Conservation (phyloP, 2,329 filamentous ascomycete genomes). For the Teratosphaeria nubilosa region DNA sequence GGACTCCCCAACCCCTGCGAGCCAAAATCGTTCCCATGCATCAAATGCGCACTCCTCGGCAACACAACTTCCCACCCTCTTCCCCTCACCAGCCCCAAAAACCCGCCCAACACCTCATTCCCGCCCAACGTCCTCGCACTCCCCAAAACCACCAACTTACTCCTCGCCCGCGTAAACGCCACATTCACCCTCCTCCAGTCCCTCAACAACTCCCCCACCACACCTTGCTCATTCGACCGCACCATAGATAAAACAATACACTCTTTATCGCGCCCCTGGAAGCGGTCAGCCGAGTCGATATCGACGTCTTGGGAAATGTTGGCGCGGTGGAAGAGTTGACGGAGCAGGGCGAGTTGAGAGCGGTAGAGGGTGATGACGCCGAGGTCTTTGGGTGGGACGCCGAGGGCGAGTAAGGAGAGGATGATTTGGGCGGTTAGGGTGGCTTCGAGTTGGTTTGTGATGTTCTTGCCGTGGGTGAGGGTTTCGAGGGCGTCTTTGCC, state of each 20-base stretch:
- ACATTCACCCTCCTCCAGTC: constrained; percentile 95
- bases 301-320: constrained; percentile 54
- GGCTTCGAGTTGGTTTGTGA: constrained; percentile 79
- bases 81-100: constrained; percentile 67
- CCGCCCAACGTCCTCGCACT: constrained; percentile 64
- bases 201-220: constrained; percentile 81
- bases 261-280: constrained; percentile 93
- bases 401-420: constrained; percentile 62
- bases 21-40: constrained; percentile 16
- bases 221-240: constrained; percentile 68
- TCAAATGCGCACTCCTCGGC: constrained; percentile 12
- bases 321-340: constrained; percentile 48
- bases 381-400: constrained; percentile 65
- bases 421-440: constrained; percentile 70
- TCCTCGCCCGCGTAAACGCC: constrained; percentile 84
- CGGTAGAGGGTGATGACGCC: constrained; percentile 97
- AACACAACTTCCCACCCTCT: constrained; percentile 74
- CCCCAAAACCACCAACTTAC: constrained; percentile 81
- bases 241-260: constrained; percentile 81
- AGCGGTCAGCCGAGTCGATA: constrained; percentile 94
- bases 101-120: constrained; percentile 64
- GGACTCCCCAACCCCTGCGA: constrained; percentile 13
- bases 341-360: constrained; percentile 75
- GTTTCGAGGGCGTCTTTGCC: constrained; percentile 57
- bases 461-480: constrained; percentile 64